Evolutionary conservation across 495 filamentous ascomycete genomes (phyloP), one percentile per base, ranked within the genome.

Genomic region (Penicillium argentinense): DNA sequence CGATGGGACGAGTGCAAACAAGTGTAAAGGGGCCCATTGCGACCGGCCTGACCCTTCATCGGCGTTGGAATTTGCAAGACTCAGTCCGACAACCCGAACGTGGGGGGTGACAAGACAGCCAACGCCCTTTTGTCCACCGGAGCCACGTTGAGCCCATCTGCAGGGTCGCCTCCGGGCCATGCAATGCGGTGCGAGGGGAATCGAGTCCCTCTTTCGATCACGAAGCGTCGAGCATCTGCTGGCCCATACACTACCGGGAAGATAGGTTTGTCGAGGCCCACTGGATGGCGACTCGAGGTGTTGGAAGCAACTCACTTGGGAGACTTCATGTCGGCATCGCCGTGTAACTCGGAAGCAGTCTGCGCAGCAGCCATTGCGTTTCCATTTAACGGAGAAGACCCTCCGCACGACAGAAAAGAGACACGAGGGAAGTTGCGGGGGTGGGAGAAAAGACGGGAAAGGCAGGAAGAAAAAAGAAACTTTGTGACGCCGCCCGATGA

Each of bases 301-400:
- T n/a, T 2, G 30, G 17, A 30, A 6, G 19, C 12, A 25, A 54
- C 59, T 60, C 49, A 60, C 58, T 71, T 69, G 49, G 73, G 68
- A 57, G 76, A 72, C 59, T 76, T 75, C 63, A 81, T 73, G 53
- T 79, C 76, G 24, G 74, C 67, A 30, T 78, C 74, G 32, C 68
- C 68, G 54, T 75, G 69, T 60, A 72, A 70, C 56, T 76, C 76
- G 60, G 68, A 64, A 61, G 67, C 69, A 59, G 67, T 71, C 54
- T 72, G 70, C 63, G 69, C 55, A 67, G 68, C 62, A 60, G 73
- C 69, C 71, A 74, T 74, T 60, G 60, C 53, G 49, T 56, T 73
- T 67, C 71, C 73, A 76, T 76, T 47, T 65, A 69, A 68, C 41
- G 47, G 30, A 54, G 39, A 47, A 41, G 32, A 40, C 48, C 55